Conservation (phyloP, 352 stramenopile species). For the Phytophthora chlamydospora region DNA sequence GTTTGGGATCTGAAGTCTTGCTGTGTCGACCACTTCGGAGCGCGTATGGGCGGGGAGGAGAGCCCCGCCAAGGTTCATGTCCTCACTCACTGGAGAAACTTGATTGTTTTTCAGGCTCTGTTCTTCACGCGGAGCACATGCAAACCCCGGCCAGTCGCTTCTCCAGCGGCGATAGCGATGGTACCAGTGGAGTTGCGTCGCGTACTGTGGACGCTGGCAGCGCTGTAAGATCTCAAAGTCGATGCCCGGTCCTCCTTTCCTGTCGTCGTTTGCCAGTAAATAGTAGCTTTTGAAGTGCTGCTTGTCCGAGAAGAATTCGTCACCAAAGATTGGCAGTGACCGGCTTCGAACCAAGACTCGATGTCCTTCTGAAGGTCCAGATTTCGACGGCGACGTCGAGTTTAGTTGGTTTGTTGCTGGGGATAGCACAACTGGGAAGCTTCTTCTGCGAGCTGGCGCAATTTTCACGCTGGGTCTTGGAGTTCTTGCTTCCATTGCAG, state of each 20-base stretch:
- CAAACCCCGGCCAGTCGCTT: not conserved
- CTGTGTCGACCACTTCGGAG: constrained; percentile 5
- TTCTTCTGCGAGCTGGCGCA: constrained; percentile 5
- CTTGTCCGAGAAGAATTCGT: constrained; percentile 38
- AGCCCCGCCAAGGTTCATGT: not conserved
- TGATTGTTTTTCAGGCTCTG: not conserved
- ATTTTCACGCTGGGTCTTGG: constrained; percentile 9
- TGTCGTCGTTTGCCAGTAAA: not conserved
- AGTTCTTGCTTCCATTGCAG: not conserved
- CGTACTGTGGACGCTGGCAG: constrained; percentile 52
- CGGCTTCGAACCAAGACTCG: constrained; percentile 36
- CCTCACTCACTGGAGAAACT: constrained; percentile 5
- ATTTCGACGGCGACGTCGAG: not conserved
- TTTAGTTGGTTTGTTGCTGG: constrained; percentile 1
- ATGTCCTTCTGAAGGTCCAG: not conserved
- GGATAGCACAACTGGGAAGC: constrained; percentile 11
- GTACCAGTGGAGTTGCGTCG: constrained; percentile 48
- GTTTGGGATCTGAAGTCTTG: constrained; percentile 1
- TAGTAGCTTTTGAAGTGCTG: constrained; percentile 12
- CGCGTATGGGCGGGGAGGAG: not conserved
- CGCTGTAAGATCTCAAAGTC: constrained; percentile 66
- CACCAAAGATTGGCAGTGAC: constrained; percentile 54
- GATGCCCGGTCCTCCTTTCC: constrained; percentile 27
- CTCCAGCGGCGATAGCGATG: constrained; percentile 42
- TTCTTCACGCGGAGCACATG: not conserved